phyloP scores from a whole-genome alignment of 2,329 filamentous ascomycete genomes.

The Huntiella moniliformis region DNA sequence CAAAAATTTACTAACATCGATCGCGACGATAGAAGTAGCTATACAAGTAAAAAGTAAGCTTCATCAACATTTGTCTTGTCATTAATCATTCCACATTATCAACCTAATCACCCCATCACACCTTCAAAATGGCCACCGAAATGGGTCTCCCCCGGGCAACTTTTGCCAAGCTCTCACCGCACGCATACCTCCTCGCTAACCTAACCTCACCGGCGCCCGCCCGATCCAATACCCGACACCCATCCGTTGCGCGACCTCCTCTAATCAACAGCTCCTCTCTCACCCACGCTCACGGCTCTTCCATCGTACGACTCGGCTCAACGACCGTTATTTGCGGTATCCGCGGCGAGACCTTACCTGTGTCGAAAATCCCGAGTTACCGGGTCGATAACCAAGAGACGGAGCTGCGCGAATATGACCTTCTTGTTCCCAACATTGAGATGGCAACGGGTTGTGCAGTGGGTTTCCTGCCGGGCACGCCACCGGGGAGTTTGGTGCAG shows the following conservation, averaged over 20 bases:
- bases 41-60: too few relatives aligned
- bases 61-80: too few relatives aligned
- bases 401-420: slow-evolving; percentile 42
- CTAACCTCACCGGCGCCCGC: slow-evolving; percentile 39
- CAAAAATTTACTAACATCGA: too few relatives aligned
- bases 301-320: slow-evolving; percentile 72
- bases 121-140: slow-evolving; percentile 15
- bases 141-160: slow-evolving; percentile 39
- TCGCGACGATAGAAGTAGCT: too few relatives aligned
- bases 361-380: slow-evolving; percentile 53
- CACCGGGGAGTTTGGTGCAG: slow-evolving; percentile 65
- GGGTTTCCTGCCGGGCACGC: slow-evolving; percentile 63
- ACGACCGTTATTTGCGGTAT: slow-evolving; percentile 92
- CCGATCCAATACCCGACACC: slow-evolving; percentile 65
- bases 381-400: slow-evolving; percentile 23
- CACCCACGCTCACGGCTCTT: slow-evolving; percentile 75
- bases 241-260: slow-evolving; percentile 50
- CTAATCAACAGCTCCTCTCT: slow-evolving; percentile 67
- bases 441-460: slow-evolving; percentile 80
- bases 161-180: slow-evolving; percentile 78
- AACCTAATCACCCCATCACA: too few relatives aligned
- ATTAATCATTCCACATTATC: too few relatives aligned
- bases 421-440: slow-evolving; percentile 88
- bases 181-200: slow-evolving; percentile 77
- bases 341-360: slow-evolving; percentile 64